phyloP scores from a whole-genome alignment of 805 yeast genomes.

The Yarrowia divulgata region DNA sequence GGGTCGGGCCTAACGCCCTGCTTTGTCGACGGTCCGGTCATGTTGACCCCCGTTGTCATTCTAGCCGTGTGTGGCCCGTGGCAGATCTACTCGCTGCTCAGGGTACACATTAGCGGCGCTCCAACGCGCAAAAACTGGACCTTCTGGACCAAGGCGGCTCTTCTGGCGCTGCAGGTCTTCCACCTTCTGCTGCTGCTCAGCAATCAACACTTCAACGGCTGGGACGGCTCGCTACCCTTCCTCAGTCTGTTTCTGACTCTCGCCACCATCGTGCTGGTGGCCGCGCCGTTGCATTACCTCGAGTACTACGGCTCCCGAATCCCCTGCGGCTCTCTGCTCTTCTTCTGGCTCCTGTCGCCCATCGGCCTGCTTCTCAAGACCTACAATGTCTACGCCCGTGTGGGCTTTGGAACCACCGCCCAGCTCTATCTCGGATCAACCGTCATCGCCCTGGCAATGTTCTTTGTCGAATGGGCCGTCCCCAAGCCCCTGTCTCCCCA shows the following conservation, averaged over 20 bases:
- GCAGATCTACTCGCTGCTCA: slow-evolving; percentile 46
- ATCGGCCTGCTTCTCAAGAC: slow-evolving; percentile 57
- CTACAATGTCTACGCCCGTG: slow-evolving; percentile 41
- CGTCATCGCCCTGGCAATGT: slow-evolving; percentile 51
- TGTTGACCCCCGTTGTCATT: slow-evolving; percentile 48
- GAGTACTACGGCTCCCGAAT: slow-evolving; percentile 73
- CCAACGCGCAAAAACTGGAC: slow-evolving; percentile 45
- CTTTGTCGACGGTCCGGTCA: slow-evolving; percentile 51
- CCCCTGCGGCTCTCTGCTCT: slow-evolving; percentile 70
- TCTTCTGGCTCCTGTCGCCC: slow-evolving; percentile 74
- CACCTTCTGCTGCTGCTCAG: slow-evolving; percentile 40
- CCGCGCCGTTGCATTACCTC: slow-evolving; percentile 65
- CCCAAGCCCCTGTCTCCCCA: slow-evolving; percentile 51
- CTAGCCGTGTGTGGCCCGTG: slow-evolving; percentile 47
- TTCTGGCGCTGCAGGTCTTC: slow-evolving; percentile 43
- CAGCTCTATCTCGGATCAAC: slow-evolving; percentile 44
- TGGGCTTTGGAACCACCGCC: slow-evolving; percentile 37
- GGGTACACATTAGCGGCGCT: slow-evolving; percentile 42
- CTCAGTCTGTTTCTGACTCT: slow-evolving; percentile 52
- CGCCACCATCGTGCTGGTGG: slow-evolving; percentile 56
- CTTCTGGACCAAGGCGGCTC: slow-evolving; percentile 43
- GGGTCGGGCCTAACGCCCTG: slow-evolving; percentile 51
- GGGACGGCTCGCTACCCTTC: slow-evolving; percentile 44
- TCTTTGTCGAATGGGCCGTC: slow-evolving; percentile 57
- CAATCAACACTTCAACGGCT: slow-evolving; percentile 41